A percentile compares a stretch with the other conserved stretches of the same genome.
These are phyloP conservation scores for Colletotrichum eremochloae DNA, from an alignment of 2,329 filamentous ascomycete species.

Conservation along the genomic window DNA sequence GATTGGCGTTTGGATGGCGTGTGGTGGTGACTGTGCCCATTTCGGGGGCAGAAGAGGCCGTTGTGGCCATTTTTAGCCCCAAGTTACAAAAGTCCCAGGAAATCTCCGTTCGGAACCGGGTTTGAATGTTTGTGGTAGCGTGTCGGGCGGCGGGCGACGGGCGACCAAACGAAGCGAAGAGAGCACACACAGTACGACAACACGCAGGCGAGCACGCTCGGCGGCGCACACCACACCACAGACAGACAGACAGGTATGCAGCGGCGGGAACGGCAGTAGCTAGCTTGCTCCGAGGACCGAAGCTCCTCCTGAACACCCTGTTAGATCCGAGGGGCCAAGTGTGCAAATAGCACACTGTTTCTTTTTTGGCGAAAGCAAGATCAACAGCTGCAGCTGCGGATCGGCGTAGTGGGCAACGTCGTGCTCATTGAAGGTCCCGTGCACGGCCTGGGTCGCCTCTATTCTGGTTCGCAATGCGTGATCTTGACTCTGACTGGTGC, in stretches of 20 bases:
- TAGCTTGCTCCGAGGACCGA: constrained; percentile 13
- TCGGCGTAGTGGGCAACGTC: constrained; percentile 17
- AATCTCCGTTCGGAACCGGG: constrained; percentile 32
- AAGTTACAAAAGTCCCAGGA: constrained; percentile 23
- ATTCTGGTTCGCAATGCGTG: constrained; percentile 30
- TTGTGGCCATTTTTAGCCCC: constrained; percentile 32
- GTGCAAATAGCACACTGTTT: constrained; percentile 3
- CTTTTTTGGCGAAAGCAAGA: constrained; percentile 3
- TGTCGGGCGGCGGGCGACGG: constrained; percentile 8
- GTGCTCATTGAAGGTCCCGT: constrained; percentile 31
- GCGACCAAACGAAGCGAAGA: constrained; percentile 18
- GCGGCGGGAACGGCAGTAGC: constrained; percentile 29
- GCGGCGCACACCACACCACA: constrained; percentile 26
- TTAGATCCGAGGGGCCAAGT: neutral
- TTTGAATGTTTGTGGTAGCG: constrained; percentile 8
- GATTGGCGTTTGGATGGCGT: constrained; percentile 27
- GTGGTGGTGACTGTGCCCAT: constrained; percentile 29
- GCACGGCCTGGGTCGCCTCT: constrained; percentile 27
- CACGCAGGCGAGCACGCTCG: constrained; percentile 13
- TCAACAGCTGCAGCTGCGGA: constrained; percentile 35
- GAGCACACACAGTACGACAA: constrained; percentile 12
- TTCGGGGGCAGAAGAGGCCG: constrained; percentile 35
- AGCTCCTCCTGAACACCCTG: constrained; percentile 31
- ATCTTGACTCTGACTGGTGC: constrained; percentile 40
- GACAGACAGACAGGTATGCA: neutral